Evolutionary conservation across 352 stramenopile genomes (phyloP).

Genomic region (Phytopythium ostracodes): DNA sequence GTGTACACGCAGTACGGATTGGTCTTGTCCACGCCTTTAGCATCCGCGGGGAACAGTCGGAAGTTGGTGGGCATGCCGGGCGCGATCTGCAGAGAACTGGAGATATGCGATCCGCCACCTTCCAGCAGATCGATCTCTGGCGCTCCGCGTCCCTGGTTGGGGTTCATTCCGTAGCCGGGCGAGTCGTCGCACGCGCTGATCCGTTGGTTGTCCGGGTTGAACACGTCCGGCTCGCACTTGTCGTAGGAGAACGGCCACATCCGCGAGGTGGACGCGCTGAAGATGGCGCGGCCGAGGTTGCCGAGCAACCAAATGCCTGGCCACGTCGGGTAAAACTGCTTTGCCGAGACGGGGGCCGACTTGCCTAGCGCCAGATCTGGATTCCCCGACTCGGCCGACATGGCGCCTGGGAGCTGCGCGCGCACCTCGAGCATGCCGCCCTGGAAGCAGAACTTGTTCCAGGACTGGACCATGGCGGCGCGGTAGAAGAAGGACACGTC

Average conservation of each 20-base stretch:
- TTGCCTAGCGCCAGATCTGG: constrained; percentile 34
- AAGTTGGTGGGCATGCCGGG: constrained; percentile 63
- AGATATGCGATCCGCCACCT: constrained; percentile 58
- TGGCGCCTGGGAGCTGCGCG: constrained; percentile 85
- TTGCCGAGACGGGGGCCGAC: constrained; percentile 41
- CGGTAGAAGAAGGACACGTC: constrained; percentile 43
- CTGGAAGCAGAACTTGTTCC: constrained; percentile 96
- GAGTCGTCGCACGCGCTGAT: constrained; percentile 88
- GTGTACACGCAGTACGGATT: constrained; percentile 45
- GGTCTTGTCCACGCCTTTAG: constrained; percentile 13
- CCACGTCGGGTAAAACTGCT: constrained; percentile 73
- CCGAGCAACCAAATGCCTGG: constrained; percentile 94
- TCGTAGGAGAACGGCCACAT: constrained; percentile 95
- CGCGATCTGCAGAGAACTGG: constrained; percentile 87
- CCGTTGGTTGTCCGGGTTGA: constrained; percentile 44
- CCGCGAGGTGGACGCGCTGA: constrained; percentile 86
- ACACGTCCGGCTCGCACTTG: constrained; percentile 65
- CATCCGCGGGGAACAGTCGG: constrained; percentile 43
- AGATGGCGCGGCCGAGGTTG: constrained; percentile 91
- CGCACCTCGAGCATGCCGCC: constrained; percentile 89
- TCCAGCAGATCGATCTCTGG: constrained; percentile 78
- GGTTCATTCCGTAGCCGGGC: constrained; percentile 89
- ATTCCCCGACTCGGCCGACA: constrained; percentile 43
- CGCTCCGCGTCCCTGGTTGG: constrained; percentile 79
- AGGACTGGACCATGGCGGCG: constrained; percentile 88